phyloP scores from a whole-genome alignment of 805 yeast genomes.

The Myxozyma vanderwaltii region DNA sequence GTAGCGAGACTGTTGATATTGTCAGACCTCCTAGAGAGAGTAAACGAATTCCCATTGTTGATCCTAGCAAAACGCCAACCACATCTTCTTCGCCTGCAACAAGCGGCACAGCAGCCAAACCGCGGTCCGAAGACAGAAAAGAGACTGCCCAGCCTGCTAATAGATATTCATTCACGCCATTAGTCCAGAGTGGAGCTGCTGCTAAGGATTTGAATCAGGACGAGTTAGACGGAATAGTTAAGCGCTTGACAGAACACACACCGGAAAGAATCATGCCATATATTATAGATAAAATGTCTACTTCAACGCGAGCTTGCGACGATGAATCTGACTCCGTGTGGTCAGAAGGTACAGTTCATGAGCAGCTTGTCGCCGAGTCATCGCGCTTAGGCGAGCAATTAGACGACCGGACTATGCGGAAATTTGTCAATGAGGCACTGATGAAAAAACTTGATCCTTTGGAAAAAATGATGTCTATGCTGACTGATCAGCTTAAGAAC shows the following conservation, averaged over 20 bases:
- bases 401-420: slow-evolving; percentile 16
- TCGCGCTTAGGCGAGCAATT: not conserved
- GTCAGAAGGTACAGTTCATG: slow-evolving; percentile 12
- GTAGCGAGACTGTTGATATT: slow-evolving; percentile 2
- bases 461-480: slow-evolving; percentile 21
- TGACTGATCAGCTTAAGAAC: slow-evolving; percentile 26
- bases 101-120: not conserved
- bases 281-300: not conserved
- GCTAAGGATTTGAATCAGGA: slow-evolving; percentile 23
- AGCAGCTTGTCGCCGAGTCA: slow-evolving; percentile 9
- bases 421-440: slow-evolving; percentile 21
- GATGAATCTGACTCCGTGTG: slow-evolving; percentile 23
- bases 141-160: not conserved
- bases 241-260: slow-evolving; percentile 21
- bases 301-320: slow-evolving; percentile 2
- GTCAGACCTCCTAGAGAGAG: slow-evolving; percentile 24
- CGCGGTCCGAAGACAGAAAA: not conserved
- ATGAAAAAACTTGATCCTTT: slow-evolving; percentile 24
- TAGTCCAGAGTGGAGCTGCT: slow-evolving; percentile 25
- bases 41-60: slow-evolving; percentile 28
- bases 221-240: slow-evolving; percentile 27
- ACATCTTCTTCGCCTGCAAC: not conserved
- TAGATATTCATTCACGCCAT: slow-evolving; percentile 22
- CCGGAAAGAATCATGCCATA: slow-evolving; percentile 8
- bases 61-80: slow-evolving; percentile 20